Evolutionary conservation across 2,329 filamentous ascomycete genomes (phyloP).

Genomic region (Aspergillaceae sp.): DNA sequence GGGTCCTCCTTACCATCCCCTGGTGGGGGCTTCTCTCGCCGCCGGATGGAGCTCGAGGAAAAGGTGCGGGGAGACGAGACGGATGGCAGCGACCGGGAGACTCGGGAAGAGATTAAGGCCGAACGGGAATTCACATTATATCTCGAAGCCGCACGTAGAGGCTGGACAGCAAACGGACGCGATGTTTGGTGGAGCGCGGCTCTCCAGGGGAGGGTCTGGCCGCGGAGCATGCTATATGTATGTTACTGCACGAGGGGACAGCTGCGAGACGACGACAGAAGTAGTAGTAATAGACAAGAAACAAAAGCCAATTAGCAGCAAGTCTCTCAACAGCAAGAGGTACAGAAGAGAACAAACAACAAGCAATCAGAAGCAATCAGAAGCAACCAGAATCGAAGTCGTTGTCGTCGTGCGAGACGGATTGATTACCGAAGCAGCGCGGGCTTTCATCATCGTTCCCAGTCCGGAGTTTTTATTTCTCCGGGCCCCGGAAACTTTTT

Average conservation of each 20-base stretch:
- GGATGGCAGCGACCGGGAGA: slow-evolving; percentile 17
- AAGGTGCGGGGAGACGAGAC: slow-evolving; percentile 29
- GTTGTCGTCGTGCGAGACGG: slow-evolving; percentile 9
- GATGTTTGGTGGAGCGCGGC: slow-evolving; percentile 47
- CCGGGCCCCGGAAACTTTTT: slow-evolving; percentile 25
- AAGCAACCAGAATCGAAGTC: neutral
- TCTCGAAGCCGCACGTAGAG: slow-evolving; percentile 23
- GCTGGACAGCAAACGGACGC: slow-evolving; percentile 29
- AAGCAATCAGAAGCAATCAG: neutral
- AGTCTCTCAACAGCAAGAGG: too few species aligned
- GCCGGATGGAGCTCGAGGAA: slow-evolving; percentile 39
- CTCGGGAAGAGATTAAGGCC: slow-evolving; percentile 16
- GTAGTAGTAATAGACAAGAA: slow-evolving; percentile 2
- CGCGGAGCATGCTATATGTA: slow-evolving; percentile 51
- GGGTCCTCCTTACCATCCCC: slow-evolving; percentile 26
- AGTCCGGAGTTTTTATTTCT: slow-evolving; percentile 17
- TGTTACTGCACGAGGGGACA: slow-evolving; percentile 2
- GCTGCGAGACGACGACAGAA: slow-evolving; percentile 1
- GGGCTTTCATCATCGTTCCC: slow-evolving; percentile 22
- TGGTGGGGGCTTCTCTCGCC: slow-evolving; percentile 50
- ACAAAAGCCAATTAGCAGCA: neutral
- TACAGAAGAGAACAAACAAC: neutral
- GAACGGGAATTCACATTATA: slow-evolving; percentile 23
- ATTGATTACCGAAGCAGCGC: slow-evolving; percentile 25
- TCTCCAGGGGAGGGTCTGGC: slow-evolving; percentile 58